Evolutionary conservation across 352 stramenopile species (phyloP).

Genomic region (Elongisporangium senticosum): DNA sequence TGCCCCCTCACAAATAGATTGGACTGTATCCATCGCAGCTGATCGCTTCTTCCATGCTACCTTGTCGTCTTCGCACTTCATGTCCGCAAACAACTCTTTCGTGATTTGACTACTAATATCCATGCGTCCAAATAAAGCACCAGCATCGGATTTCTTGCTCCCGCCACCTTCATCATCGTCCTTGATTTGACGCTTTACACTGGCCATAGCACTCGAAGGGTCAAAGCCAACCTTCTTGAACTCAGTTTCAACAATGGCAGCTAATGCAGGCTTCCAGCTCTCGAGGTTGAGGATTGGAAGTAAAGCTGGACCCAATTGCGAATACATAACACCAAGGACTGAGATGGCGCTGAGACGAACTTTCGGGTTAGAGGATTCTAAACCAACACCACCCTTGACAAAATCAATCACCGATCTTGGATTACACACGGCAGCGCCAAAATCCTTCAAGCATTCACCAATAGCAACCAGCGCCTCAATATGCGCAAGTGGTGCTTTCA

Average conservation of each 20-base stretch:
- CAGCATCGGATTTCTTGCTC: conserved; percentile 30
- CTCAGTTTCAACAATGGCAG: conserved; percentile 65
- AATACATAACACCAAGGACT: conserved; percentile 77
- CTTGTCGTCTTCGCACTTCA: conserved; percentile 85
- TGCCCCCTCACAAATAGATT: conserved; percentile 72
- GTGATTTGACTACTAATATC: conserved; percentile 80
- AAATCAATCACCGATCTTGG: conserved; percentile 71
- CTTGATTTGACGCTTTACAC: conserved; percentile 66
- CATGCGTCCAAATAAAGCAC: conserved; percentile 62
- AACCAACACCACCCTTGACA: conserved; percentile 57
- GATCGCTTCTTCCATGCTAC: conserved; percentile 80
- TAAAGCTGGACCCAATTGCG: conserved; percentile 72
- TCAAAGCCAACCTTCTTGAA: conserved; percentile 83
- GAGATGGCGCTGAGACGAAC: conserved; percentile 59
- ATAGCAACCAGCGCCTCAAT: conserved; percentile 62
- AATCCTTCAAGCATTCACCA: conserved; percentile 68
- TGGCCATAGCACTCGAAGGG: conserved; percentile 41
- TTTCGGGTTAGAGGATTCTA: conserved; percentile 81
- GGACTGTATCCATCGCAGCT: conserved; percentile 73
- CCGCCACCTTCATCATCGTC: conserved; percentile 42
- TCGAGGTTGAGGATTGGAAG: conserved; percentile 77
- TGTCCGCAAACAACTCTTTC: conserved; percentile 80
- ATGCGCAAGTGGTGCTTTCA: conserved; percentile 76
- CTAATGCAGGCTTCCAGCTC: conserved; percentile 79
- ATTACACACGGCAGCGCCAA: conserved; percentile 66